These are phyloP conservation scores for Trametes coccinea DNA, from an alignment of 768 basidiomycete genomes.

Conservation along the genomic window DNA sequence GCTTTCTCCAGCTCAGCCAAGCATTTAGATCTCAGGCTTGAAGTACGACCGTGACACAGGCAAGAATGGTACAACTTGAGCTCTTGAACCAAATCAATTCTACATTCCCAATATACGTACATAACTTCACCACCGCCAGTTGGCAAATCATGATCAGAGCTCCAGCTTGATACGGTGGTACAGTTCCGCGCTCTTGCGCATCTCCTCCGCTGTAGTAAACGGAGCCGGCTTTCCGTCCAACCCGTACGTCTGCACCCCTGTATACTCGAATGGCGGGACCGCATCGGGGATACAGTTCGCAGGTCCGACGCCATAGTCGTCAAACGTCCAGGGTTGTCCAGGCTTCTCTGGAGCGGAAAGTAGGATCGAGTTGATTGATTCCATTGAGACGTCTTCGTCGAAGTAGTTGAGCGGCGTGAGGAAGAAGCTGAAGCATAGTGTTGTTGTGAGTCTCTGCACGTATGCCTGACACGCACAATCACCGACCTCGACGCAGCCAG, in stretches of 20 bases:
- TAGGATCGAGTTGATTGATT: constrained; percentile 53
- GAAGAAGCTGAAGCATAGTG: constrained; percentile 43
- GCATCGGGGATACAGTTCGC: constrained; percentile 41
- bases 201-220: constrained; percentile 37
- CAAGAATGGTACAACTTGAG: too few species aligned
- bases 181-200: constrained; percentile 42
- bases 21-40: too few species aligned
- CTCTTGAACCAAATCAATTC: too few species aligned
- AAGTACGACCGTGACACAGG: too few species aligned
- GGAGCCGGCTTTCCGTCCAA: constrained; percentile 34
- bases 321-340: constrained; percentile 42
- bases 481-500: constrained; percentile 53
- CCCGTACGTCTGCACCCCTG: constrained; percentile 36
- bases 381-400: constrained; percentile 62
- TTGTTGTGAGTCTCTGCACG: not conserved
- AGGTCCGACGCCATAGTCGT: constrained; percentile 55
- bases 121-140: too few species aligned
- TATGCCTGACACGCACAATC: not conserved
- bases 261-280: constrained; percentile 42
- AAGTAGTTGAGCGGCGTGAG: constrained; percentile 66
- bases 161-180: constrained; percentile 32
- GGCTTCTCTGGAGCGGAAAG: constrained; percentile 40
- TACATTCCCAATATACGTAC: too few species aligned
- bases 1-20: too few species aligned
- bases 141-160: constrained; percentile 42